Evolutionary conservation across 768 basidiomycete genomes (phyloP).

Genomic region (Kwoniella heveanensis): DNA sequence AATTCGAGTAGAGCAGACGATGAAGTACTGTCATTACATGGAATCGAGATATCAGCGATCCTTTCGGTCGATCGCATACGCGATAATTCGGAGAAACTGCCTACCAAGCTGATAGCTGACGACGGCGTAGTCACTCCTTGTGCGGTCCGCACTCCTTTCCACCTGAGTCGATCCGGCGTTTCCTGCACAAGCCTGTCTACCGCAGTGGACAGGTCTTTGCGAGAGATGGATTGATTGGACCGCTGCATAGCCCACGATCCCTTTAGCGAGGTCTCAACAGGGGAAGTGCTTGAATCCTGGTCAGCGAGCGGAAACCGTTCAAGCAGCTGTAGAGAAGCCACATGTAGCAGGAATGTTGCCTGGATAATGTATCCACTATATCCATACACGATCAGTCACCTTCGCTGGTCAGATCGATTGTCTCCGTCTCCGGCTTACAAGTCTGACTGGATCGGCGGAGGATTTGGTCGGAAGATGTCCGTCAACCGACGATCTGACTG

Average conservation of each 20-base stretch:
- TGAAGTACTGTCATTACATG: constrained; percentile 1
- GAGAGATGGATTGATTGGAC: not conserved
- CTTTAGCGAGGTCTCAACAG: not conserved
- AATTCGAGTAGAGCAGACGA: constrained; percentile 9
- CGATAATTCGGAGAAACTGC: not conserved
- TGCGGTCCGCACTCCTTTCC: not conserved
- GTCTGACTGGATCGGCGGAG: not conserved
- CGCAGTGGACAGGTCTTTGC: not conserved
- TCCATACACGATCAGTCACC: too few species aligned
- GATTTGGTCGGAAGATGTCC: constrained; percentile 1
- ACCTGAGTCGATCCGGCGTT: constrained; percentile 1
- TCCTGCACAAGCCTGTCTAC: constrained; percentile 3
- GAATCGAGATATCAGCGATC: not conserved
- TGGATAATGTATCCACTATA: constrained; percentile 17
- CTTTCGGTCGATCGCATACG: not conserved
- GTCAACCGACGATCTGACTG: not conserved
- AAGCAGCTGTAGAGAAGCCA: not conserved
- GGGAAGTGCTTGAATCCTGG: not conserved
- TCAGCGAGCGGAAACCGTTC: not conserved
- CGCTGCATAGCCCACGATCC: not conserved
- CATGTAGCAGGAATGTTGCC: constrained; percentile 8
- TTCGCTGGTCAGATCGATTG: too few species aligned
- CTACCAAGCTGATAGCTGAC: constrained; percentile 4
- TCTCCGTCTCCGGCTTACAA: constrained; percentile 4
- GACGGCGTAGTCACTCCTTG: not conserved